Base-by-base conservation (phyloP, 345 rosid species). In the Corymbia maculata region DNA sequence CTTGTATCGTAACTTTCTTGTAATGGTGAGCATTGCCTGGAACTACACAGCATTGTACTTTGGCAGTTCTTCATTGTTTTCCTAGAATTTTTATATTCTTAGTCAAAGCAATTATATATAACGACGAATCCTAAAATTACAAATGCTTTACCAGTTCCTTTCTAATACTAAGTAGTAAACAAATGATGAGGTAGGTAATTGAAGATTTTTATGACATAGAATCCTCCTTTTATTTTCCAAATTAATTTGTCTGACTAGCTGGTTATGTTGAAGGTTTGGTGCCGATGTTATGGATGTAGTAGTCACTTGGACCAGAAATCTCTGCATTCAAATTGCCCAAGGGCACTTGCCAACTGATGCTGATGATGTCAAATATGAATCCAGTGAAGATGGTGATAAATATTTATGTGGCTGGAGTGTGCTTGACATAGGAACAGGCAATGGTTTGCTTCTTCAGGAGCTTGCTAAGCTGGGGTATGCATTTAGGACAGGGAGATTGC, bases 371-470 rank as follows among this genome's bases (percentile, higher is more conserved):
- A 93, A 91, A 88, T 87, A 91, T n/a, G 94, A 94, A 85, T 88
- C 89, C 66, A 90, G 90, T 92, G 95, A 93, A 88, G 94, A 93
- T 85, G 93, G 50, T 88, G 93, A 92, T 75, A 94, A 95, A 88
- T 92, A 91, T 91, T 92, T 97, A 94, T 92, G 95, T 90, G 57
- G 87, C 89, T 97, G 99, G 99, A 96, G 93, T 92, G 97, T 97
- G 80, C 99, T 98, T 90, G 99, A 98, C 88, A 90, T 98, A 90
- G 99, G 99, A 90, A 98, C 99, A 32, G 99, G 99, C 88, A 98
- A 98, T 91, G 99, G 99, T 87, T 92, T 98, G 88, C 98, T 98
- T 55, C 99, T 97, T 91, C 99, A 98, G 90, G 96, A 95, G 93
- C 97, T 98, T 93, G 94, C 97, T 90, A 98, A 97, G 92, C 96